These are phyloP conservation scores for Perkinsela sp. DNA, from an alignment of 208 protist genomes.

Conservation along the genomic window DNA sequence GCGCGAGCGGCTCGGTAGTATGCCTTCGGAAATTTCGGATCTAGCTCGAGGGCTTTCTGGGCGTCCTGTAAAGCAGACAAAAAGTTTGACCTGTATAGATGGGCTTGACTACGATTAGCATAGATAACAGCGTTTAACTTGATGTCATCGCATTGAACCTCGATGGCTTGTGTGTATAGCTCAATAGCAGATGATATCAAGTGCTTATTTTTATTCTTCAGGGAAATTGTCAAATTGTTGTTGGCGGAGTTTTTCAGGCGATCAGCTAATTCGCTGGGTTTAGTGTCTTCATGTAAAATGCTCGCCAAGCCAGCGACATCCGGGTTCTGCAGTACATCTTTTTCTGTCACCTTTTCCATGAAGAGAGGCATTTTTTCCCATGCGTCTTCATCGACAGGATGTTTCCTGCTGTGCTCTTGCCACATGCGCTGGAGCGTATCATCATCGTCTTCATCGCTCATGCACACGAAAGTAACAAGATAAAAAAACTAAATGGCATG, in stretches of 20 bases:
- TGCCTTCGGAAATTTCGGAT: slow-evolving; percentile 38
- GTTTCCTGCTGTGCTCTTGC: background rate
- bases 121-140: slow-evolving; percentile 29
- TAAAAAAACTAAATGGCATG: background rate
- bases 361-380: slow-evolving; percentile 60
- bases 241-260: slow-evolving; percentile 57
- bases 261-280: slow-evolving; percentile 37
- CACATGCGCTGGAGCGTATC: background rate
- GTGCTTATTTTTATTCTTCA: slow-evolving; percentile 41
- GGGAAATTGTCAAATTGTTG: slow-evolving; percentile 22
- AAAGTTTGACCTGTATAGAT: slow-evolving; percentile 58
- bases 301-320: slow-evolving; percentile 31
- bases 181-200: slow-evolving; percentile 31
- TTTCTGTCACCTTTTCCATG: slow-evolving; percentile 47
- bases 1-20: slow-evolving; percentile 33
- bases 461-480: background rate
- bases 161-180: slow-evolving; percentile 47
- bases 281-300: slow-evolving; percentile 52
- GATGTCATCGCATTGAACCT: slow-evolving; percentile 32
- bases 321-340: slow-evolving; percentile 37
- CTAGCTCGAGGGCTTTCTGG: slow-evolving; percentile 33
- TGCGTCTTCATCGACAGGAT: slow-evolving; percentile 26
- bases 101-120: slow-evolving; percentile 40
- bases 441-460: background rate
- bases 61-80: slow-evolving; percentile 41